A percentile compares a stretch with the other conserved stretches of the same genome.
Conservation (phyloP, 352 stramenopile species). For the Thraustotheca clavata region DNA sequence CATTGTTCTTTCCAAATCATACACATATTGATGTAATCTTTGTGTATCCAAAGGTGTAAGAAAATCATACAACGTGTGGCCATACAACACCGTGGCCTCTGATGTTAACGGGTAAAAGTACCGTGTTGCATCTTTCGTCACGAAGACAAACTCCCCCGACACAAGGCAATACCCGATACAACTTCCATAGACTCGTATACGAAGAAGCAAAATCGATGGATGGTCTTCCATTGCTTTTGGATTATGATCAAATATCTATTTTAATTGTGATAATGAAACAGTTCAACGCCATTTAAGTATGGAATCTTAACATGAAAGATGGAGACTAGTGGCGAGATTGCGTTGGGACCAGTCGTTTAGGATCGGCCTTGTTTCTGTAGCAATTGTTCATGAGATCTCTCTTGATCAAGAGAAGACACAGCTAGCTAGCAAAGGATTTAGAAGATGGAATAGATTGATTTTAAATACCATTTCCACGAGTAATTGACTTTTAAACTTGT, state of each 20-base stretch:
- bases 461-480: constrained; percentile 71
- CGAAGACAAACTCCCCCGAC: constrained; percentile 67
- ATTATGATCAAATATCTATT: neutral
- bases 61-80: constrained; percentile 52
- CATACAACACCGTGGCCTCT: constrained; percentile 33
- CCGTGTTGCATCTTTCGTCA: constrained; percentile 35
- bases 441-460: neutral
- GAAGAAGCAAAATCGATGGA: constrained; percentile 52
- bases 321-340: neutral
- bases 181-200: constrained; percentile 35
- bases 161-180: constrained; percentile 59
- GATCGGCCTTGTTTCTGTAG: constrained; percentile 40
- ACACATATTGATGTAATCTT: constrained; percentile 19
- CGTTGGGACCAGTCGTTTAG: constrained; percentile 34
- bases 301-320: neutral
- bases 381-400: too few species aligned
- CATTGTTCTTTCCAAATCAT: constrained; percentile 54
- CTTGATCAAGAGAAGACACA: constrained; percentile 73
- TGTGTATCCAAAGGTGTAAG: constrained; percentile 24
- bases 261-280: neutral
- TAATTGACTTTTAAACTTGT: constrained; percentile 83
- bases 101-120: constrained; percentile 31
- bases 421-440: constrained; percentile 37
- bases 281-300: neutral
- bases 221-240: neutral